Conservation (phyloP, 768 basidiomycete genomes). For the Suillus plorans region DNA sequence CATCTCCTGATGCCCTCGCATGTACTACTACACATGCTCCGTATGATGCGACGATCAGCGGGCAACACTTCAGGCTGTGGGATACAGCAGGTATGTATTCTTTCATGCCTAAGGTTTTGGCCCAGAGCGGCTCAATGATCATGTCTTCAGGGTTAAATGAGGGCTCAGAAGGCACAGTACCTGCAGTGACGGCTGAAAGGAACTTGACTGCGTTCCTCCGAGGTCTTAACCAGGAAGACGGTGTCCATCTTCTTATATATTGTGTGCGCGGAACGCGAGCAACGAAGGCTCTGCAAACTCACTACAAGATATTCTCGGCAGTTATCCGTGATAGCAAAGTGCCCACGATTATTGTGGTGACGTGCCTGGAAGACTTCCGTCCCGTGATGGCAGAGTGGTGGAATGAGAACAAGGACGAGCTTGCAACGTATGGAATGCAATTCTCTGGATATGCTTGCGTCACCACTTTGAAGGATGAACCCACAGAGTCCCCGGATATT, state of each 20-base stretch:
- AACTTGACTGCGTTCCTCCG: constrained; percentile 18
- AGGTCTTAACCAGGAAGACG: constrained; percentile 26
- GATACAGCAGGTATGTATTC: constrained; percentile 36
- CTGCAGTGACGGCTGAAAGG: constrained; percentile 7
- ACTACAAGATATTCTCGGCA: constrained; percentile 28
- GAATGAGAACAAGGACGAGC: constrained; percentile 24
- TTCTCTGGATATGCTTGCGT: constrained; percentile 34
- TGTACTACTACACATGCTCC: constrained; percentile 30
- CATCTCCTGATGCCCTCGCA: constrained; percentile 31
- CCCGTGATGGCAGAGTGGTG: constrained; percentile 32
- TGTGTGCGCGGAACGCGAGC: constrained; percentile 29
- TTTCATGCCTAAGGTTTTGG: constrained; percentile 17
- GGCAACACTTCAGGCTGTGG: constrained; percentile 24
- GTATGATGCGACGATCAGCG: constrained; percentile 25
- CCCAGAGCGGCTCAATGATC: constrained; percentile 24
- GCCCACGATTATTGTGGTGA: constrained; percentile 17
- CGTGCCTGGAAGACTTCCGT: constrained; percentile 15
- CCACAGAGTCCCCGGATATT: neutral
- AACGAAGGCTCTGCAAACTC: constrained; percentile 24
- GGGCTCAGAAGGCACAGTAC: constrained; percentile 3
- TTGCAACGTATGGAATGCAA: constrained; percentile 25
- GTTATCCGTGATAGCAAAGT: constrained; percentile 25
- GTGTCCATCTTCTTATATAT: constrained; percentile 30
- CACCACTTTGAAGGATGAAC: constrained; percentile 18
- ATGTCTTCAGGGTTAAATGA: constrained; percentile 23